Evolutionary conservation across 805 yeast genomes (phyloP).

Genomic region (Candida saitoana): DNA sequence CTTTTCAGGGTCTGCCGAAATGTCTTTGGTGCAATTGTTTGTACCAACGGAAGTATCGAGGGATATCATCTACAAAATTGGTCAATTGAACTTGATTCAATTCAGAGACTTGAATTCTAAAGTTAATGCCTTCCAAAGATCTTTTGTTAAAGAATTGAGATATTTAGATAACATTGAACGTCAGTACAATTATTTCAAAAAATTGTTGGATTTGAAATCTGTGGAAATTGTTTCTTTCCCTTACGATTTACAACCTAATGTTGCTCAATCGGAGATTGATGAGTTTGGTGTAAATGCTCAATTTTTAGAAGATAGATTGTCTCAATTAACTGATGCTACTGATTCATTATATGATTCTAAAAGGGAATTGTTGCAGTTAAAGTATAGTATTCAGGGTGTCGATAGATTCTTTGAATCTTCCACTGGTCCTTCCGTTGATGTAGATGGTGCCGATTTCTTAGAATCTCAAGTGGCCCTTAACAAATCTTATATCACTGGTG

Average conservation of each 20-base stretch:
- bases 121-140: constrained; percentile 81
- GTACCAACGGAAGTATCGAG: constrained; percentile 87
- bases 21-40: constrained; percentile 89
- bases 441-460: constrained; percentile 37
- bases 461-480: constrained; percentile 29
- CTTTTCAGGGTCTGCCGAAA: constrained; percentile 80
- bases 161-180: constrained; percentile 83
- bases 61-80: constrained; percentile 80
- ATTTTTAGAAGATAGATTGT: constrained; percentile 67
- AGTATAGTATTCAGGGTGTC: constrained; percentile 44
- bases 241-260: constrained; percentile 21
- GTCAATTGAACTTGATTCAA: constrained; percentile 81
- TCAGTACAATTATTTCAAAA: constrained; percentile 50
- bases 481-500: constrained; percentile 66
- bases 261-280: constrained; percentile 62
- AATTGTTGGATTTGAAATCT: constrained; percentile 47
- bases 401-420: constrained; percentile 32
- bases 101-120: constrained; percentile 79
- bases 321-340: constrained; percentile 65
- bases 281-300: constrained; percentile 60
- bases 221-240: constrained; percentile 32
- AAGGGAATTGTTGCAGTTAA: constrained; percentile 64
- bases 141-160: constrained; percentile 85
- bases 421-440: constrained; percentile 20
- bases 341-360: constrained; percentile 61